Conservation (phyloP, 306 rosid genomes). For the Dalbergia oliveri region DNA sequence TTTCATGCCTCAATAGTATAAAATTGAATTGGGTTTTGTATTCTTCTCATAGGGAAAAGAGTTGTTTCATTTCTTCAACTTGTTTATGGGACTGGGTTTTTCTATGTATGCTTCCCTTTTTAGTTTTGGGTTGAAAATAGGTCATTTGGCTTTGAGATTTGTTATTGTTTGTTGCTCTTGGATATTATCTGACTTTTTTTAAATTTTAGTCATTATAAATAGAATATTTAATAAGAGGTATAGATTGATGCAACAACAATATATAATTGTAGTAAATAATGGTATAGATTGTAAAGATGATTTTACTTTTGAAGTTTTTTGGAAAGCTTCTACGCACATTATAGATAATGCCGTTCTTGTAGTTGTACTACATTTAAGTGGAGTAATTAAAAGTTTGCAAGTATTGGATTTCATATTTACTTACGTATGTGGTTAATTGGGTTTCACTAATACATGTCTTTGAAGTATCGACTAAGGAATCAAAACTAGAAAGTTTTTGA, state of each 20-base stretch:
- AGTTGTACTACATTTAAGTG: slow-evolving; percentile 7
- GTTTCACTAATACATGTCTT: no score
- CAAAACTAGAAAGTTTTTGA: no score
- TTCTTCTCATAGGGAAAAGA: slow-evolving; percentile 8
- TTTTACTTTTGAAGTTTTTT: background rate
- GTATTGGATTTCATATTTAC: slow-evolving; percentile 28
- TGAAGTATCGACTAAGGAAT: no score
- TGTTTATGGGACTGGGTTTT: slow-evolving; percentile 7
- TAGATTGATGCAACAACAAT: background rate
- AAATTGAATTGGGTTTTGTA: slow-evolving; percentile 37
- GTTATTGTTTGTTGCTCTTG: slow-evolving; percentile 17
- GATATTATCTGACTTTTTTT: background rate
- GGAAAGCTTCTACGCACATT: background rate
- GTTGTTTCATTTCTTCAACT: slow-evolving; percentile 22
- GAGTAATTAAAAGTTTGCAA: slow-evolving; percentile 3
- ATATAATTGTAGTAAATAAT: background rate
- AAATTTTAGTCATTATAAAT: background rate
- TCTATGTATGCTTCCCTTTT: background rate
- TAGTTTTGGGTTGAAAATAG: no score
- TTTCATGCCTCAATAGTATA: background rate
- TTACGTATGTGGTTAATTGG: background rate
- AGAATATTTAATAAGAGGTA: background rate
- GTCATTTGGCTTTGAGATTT: slow-evolving; percentile 42
- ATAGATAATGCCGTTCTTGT: background rate
- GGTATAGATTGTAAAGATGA: background rate